Base-by-base conservation (phyloP, 805 yeast genomes). In the Candida patagonica region DNA sequence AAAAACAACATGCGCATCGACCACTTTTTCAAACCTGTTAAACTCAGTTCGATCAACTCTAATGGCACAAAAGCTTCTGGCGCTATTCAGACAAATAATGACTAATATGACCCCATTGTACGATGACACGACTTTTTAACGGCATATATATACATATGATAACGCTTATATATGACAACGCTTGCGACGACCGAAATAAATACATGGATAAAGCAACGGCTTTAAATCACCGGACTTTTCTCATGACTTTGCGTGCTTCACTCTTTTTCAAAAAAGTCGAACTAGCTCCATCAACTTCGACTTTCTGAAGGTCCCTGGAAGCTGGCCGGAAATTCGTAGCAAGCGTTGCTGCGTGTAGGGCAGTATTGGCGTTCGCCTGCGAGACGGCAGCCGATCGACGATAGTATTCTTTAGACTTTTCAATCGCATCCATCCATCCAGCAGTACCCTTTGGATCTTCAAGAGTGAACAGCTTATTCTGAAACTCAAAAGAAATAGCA, bases 311-410 rank as follows among this genome's bases (percentile, higher is more conserved):
- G 13, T 13, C n/a, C 2, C 26, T 15, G 26, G 33, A 7, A 7
- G 13, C 10, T 4, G 23, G 23, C 10, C 15, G 9, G 24, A 10
- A 13, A n/a, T 10, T 15, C 2, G 57, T 60, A 1, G 63, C 63
- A 4, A 53, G 25, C 2, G 62, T 62, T 1, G 63, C 63, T 2
- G 63, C 63, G 1, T 60, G 48, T 2, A 61, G 59, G 0, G 62
- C 62, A 19, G 54, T 52, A 22, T 49, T 48, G 2, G 60, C 55
- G 38, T 52, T 55, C 7, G 54, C 46, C 31, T 53, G 58, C n/a
- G 54, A 42, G 12, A 47, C 24, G 7, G 47, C 44, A 21, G 44
- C 37, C 6, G 51, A 43, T 46, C 58, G 60, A n/a, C 44, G 44
- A 37, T 52, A 56, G 40, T 49, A 59, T 24, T 51, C 53, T 35